phyloP scores from a whole-genome alignment of 108 stramenopile genomes.

The Bacterosira constricta region DNA sequence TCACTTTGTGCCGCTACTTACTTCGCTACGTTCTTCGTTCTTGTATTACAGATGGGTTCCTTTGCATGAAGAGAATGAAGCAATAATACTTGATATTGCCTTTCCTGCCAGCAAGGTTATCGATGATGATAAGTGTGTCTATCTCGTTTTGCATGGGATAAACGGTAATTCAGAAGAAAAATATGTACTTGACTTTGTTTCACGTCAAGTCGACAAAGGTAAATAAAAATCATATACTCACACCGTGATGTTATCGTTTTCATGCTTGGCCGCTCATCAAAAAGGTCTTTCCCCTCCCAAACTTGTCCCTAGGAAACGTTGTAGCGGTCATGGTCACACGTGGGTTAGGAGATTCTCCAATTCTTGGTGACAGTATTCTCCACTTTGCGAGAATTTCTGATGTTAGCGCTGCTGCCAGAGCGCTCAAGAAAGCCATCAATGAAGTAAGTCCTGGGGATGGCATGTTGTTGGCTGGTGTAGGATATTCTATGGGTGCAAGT shows the following conservation, averaged over 20 bases:
- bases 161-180: conserved; percentile 85
- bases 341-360: conserved; percentile 81
- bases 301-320: no score
- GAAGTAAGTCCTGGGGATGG: background rate
- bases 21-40: no score
- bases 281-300: no score
- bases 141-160: conserved; percentile 89
- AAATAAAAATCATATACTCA: no score
- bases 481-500: conserved; percentile 85
- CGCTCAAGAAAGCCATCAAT: conserved; percentile 54
- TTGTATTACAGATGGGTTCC: conserved; percentile 52
- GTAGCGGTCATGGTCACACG: conserved; percentile 82
- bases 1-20: background rate
- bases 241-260: no score
- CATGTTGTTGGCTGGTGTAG: conserved; percentile 61
- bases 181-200: conserved; percentile 79
- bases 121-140: conserved; percentile 64
- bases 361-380: conserved; percentile 68
- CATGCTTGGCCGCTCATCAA: no score
- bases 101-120: conserved; percentile 61
- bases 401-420: conserved; percentile 63
- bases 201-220: conserved; percentile 52
- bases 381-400: conserved; percentile 86
- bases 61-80: conserved; percentile 56
- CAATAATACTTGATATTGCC: conserved; percentile 78